Evolutionary conservation across 352 stramenopile genomes (phyloP).

Genomic region (Thraustotheca clavata): DNA sequence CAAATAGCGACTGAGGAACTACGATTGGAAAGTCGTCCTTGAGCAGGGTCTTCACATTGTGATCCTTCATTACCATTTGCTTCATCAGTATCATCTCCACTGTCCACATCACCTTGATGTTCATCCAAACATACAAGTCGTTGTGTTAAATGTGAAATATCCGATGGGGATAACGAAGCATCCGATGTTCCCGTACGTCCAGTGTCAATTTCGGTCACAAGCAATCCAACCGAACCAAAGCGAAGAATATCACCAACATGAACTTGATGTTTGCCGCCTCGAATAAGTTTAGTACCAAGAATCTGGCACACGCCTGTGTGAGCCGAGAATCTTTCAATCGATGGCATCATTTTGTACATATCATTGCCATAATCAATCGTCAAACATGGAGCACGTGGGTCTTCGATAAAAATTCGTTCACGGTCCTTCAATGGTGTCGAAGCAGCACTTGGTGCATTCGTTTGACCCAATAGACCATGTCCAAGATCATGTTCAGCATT

Average conservation of each 20-base stretch:
- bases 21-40: slow-evolving; percentile 47
- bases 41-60: slow-evolving; percentile 77
- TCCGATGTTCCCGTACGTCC: slow-evolving; percentile 57
- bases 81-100: slow-evolving; percentile 77
- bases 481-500: slow-evolving; percentile 19
- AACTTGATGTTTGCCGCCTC: slow-evolving; percentile 71
- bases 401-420: slow-evolving; percentile 84
- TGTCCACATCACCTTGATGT: slow-evolving; percentile 65
- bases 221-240: slow-evolving; percentile 68
- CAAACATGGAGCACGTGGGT: slow-evolving; percentile 68
- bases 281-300: slow-evolving; percentile 78
- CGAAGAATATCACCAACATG: slow-evolving; percentile 80
- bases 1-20: slow-evolving; percentile 76
- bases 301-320: slow-evolving; percentile 84
- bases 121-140: slow-evolving; percentile 77
- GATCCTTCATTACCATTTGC: slow-evolving; percentile 65
- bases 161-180: slow-evolving; percentile 53
- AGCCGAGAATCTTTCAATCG: slow-evolving; percentile 78
- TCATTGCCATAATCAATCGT: slow-evolving; percentile 86
- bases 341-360: slow-evolving; percentile 73
- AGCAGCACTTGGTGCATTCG: neutral
- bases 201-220: slow-evolving; percentile 82
- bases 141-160: slow-evolving; percentile 76
- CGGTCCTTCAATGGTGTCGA: slow-evolving; percentile 27
- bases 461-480: slow-evolving; percentile 14